Conservation (phyloP, 1,284 basidiomycete species). For the Flammula alnicola region DNA sequence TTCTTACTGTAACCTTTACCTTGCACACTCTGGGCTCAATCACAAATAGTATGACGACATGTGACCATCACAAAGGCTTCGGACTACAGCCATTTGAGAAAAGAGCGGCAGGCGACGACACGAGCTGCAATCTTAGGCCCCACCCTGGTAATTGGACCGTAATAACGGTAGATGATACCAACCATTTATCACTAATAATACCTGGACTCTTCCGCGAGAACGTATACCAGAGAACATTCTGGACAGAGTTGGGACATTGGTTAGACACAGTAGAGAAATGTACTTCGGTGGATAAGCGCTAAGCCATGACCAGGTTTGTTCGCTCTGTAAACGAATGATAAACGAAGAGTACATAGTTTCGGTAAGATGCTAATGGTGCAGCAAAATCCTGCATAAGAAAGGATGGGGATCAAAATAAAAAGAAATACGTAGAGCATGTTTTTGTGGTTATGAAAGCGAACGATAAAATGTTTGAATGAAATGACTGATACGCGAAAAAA, state of each 20-base stretch:
- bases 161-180: slow-evolving; percentile 36
- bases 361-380: slow-evolving; percentile 4
- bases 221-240: slow-evolving; percentile 42
- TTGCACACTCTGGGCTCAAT: background rate
- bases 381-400: slow-evolving; percentile 5
- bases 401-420: slow-evolving; percentile 4
- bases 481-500: slow-evolving; percentile 1
- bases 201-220: slow-evolving; percentile 42
- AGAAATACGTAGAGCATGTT: slow-evolving; percentile 11
- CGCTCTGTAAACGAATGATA: background rate
- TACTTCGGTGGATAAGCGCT: background rate
- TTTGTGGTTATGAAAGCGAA: slow-evolving; percentile 1
- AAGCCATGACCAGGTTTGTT: background rate
- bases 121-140: slow-evolving; percentile 3
- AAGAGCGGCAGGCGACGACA: background rate
- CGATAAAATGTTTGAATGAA: slow-evolving; percentile 1
- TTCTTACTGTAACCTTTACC: background rate
- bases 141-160: slow-evolving; percentile 51
- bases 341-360: slow-evolving; percentile 11
- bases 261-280: slow-evolving; percentile 30
- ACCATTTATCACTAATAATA: slow-evolving; percentile 47
- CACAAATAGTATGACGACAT: slow-evolving; percentile 10
- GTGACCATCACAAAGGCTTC: slow-evolving; percentile 7
- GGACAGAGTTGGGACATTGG: slow-evolving; percentile 44
- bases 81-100: background rate